Percentiles rank a stretch among this genome's conserved stretches.
Evolutionary conservation across 1,139 yeast species (phyloP).

Genomic region (Magnusiomyces fungicola): DNA sequence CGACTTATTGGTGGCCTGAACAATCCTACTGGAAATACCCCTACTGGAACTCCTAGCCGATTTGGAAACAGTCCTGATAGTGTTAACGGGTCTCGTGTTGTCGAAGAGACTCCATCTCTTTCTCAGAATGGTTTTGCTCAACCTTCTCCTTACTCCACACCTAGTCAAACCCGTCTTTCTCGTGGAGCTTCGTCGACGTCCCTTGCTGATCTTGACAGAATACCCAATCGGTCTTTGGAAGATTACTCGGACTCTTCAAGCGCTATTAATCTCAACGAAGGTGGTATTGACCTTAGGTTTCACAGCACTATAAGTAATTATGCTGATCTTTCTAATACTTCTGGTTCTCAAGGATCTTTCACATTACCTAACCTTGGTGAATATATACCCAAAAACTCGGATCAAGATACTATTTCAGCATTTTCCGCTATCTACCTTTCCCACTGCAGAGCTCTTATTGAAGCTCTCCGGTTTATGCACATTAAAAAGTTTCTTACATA

Average conservation of each 20-base stretch:
- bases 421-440: conserved; percentile 53
- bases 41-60: conserved; percentile 26
- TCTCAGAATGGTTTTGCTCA: background rate
- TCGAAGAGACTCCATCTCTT: background rate
- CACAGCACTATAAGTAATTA: conserved; percentile 18
- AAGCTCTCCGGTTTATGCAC: conserved; percentile 61
- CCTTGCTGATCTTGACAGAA: conserved; percentile 6
- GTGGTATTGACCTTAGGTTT: conserved; percentile 13
- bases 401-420: conserved; percentile 55
- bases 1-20: conserved; percentile 47
- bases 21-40: conserved; percentile 25
- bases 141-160: conserved; percentile 12
- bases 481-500: conserved; percentile 51
- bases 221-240: background rate
- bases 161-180: conserved; percentile 6
- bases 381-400: conserved; percentile 44
- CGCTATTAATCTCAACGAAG: conserved; percentile 2
- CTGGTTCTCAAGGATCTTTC: conserved; percentile 26
- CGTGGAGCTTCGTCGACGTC: conserved; percentile 6
- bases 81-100: background rate
- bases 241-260: background rate
- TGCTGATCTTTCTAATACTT: conserved; percentile 20
- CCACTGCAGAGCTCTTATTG: conserved; percentile 57
- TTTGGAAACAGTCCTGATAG: conserved; percentile 17
- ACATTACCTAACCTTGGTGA: conserved; percentile 48